Evolutionary conservation across 495 filamentous ascomycete genomes (phyloP), one percentile per base, ranked within the genome.

Genomic region (Penicillium longicatenatum): DNA sequence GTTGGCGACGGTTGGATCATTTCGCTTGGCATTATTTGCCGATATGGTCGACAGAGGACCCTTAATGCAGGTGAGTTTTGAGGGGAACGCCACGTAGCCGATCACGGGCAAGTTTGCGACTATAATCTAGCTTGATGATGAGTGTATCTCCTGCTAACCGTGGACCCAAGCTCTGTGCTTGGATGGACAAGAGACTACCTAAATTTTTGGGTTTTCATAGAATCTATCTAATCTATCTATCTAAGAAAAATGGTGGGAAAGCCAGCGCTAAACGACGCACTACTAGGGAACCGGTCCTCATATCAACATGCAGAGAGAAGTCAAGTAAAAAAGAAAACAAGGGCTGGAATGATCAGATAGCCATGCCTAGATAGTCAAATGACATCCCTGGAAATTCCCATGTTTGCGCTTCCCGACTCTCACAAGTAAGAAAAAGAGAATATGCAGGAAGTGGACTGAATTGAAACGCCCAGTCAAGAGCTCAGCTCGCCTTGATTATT

Each of bases 221-320:
- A 54, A 65, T 62, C 59, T 69, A 67, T 69, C 64, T 66, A 66
- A 61, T 66, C 61, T 66, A 66, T 63, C 60, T 69, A 69, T 64
- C 50, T 62, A 61, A 51, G 51, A 37, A 50, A 24, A 26, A 26
- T 26, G 26, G 26, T 26, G 3, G n/a, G n/a, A 30, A 51, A 58
- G 29, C 22, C 42, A 44, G 30, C 56, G 52, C 60, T 55, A 44
- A 55, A 42, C 30, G 19, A 58, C 43, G 30, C 46, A 52, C 30
- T 44, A 44, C 31, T 49, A 47, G 39, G 45, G 46, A 55, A 46
- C 54, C 51, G 50, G 51, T 45, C 50, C 33, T 29, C 43, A 56
- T 58, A 55, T 58, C 50, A 52, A 39, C 45, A 62, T 62, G 59
- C 55, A 63, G n/a, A 45, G 21, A 33, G 42, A 48, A 55, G 20